Evolutionary conservation across 441 rosid genomes (phyloP), one percentile per base, ranked within the genome.

Genomic region (Gossypium trilobum): DNA sequence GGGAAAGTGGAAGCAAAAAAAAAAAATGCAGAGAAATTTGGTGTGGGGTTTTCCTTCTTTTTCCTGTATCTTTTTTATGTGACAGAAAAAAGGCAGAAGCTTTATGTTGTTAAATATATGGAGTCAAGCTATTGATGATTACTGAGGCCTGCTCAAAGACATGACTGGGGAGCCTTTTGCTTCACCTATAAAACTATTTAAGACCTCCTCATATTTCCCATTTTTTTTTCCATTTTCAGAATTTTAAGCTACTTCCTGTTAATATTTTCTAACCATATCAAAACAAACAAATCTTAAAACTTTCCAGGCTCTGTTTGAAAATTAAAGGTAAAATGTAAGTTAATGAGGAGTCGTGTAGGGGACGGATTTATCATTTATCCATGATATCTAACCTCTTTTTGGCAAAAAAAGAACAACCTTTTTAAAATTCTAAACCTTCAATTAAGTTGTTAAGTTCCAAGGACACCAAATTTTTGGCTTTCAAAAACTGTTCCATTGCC

Each of bases 261-360:
- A 2, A 1, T 25, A 10, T 74, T 50, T 71, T 75, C 66, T 51
- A 70, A 75, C 46, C 68, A 59, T 48, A 68, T 55, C 56, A 55
- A 65, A 74, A 79, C 64, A 48, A 60, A 17, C 22, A 11, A 23
- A 46, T 3, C 1, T 14, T 17, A 62, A 36, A 25, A 10, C 59
- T 42, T 3, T 55, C 50, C 42, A 59, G 54, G 55, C 42, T 33
- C 17, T 1, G 56, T 74, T 70, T 23, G 60, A 51, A 67, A 54
- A 68, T 23, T 20, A 17, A 73, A 11, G 52, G 50, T 54, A 63
- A 56, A 65, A 60, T 31, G 7, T 33, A 74, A 17, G 44, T 70
- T 58, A 7, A 50, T 65, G 87, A 84, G 84, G 84, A 77, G 64
- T 81, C 86, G 87, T 82, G 87, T 69, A 77, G 70, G 70, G 73